Base-by-base conservation (phyloP, 1,139 yeast genomes). In the Scheffersomyces cryptocercus region DNA sequence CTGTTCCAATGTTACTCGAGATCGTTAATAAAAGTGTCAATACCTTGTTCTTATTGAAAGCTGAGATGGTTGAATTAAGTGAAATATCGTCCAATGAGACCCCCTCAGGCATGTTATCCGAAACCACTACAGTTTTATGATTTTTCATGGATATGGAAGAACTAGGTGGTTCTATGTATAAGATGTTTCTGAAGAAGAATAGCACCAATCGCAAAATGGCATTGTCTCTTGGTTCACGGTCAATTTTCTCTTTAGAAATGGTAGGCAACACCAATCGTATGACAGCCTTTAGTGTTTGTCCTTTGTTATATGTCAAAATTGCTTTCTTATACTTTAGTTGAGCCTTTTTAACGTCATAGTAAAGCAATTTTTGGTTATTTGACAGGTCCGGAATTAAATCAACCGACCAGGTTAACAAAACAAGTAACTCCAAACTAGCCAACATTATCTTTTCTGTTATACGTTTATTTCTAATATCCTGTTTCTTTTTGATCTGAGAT, bases 331-430 rank as follows among this genome's bases (percentile, higher is more conserved):
- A 93, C 5, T 66, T 59, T 24, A 85, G 57, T 50, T 90, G 96
- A 20, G 85, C 79, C 51, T 79, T 79, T 51, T 80, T 77, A 40
- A 91, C 65, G 42, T 79, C 79, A n/a, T 83, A 73, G 52, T 76
- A 84, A 39, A 81, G 73, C 28, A 75, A 66, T 39, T 78, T 73
- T 56, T 87, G 90, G 43, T 77, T 77, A 20, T 71, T 72, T 16
- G 80, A 70, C 41, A 85, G 66, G 30, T 82, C 82, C 2, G 60
- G 56, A 15, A 55, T 59, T 39, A 68, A 53, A 32, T 72, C 78
- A 5, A 87, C 64, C 0, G 98, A 98, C 90, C 96, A 88, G 0
- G 97, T 87, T 57, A 95, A 70, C 3, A 88, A 81, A 1, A 89
- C 97, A 46, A 93, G 65, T 10, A 95, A 65, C 62, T 93, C 97